Base-by-base conservation (phyloP, 2,329 filamentous ascomycete genomes). In the Paecilomyces sp. region DNA sequence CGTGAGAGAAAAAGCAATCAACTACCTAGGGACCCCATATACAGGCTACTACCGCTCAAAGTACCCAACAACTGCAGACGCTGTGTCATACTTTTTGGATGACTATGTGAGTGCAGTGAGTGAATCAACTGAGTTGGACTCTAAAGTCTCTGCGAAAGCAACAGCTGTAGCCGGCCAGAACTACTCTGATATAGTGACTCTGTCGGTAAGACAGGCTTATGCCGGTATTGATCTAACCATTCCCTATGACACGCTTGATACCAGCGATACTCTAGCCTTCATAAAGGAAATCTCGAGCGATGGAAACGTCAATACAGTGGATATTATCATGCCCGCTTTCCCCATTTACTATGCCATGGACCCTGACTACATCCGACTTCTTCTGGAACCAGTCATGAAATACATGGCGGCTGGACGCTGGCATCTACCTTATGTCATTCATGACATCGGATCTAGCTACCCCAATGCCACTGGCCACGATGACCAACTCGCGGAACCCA, bases 271-370 rank as follows among this genome's bases (percentile, higher is more conserved):
- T 1, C 61, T 75, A 31, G 74, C 71, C 5, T 79, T 78, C 47
- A 70, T 79, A 61, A 79, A 79, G 56, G 76, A 79, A 61, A 71
- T 79, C 50, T 76, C 74, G 4, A 78, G 75, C 52, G 70, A 78
- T 58, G 76, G 76, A 3, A 78, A 79, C 58, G 59, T 76, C 47
- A 77, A 78, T 58, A 79, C 77, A 0, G 68, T 79, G 15, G 77
- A 79, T 60, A 69, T 79, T 36, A 76, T 78, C 41, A 77, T 73
- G 67, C 74, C 76, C 1, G 69, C 72, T 5, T 77, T 77, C 57
- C 77, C 77, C 0, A 70, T 79, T 12, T 77, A 77, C 58, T 77
- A 76, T 60, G 70, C 76, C 47, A 68, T 78, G 59, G 72, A 76
- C 36, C 76, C 77, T 1, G 70, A 76, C 34, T 77, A 75, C 61